Conservation (phyloP, 768 basidiomycete genomes). For the Boletus patriciae region DNA sequence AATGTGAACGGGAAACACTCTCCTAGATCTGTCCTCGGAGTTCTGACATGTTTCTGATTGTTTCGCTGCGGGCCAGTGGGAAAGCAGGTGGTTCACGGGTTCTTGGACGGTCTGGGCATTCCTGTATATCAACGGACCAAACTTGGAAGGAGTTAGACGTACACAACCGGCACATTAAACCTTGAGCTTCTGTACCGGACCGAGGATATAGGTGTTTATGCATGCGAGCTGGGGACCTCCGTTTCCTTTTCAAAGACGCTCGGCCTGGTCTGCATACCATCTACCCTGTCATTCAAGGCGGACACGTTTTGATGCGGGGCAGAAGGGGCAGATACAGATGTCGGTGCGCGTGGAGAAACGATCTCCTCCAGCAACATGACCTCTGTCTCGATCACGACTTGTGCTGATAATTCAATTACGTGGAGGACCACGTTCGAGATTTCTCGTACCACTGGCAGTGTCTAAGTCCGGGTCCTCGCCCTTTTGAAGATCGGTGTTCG, state of each 20-base stretch:
- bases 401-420: conserved; percentile 2
- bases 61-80: background rate
- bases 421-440: background rate
- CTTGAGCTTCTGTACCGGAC: conserved; percentile 3
- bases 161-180: background rate
- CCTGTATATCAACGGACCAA: background rate
- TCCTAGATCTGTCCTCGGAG: background rate
- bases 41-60: background rate
- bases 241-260: background rate
- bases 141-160: conserved; percentile 2
- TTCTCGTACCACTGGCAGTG: background rate
- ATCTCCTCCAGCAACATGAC: background rate
- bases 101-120: background rate
- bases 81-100: background rate
- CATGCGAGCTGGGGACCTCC: conserved; percentile 1
- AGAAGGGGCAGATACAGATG: background rate
- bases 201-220: conserved; percentile 10
- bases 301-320: background rate
- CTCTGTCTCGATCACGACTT: background rate
- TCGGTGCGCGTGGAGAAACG: background rate
- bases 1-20: background rate
- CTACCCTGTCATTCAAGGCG: background rate
- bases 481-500: background rate
- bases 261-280: background rate
- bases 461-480: background rate